These are phyloP conservation scores for Leccinum barrowsii DNA, from an alignment of 768 basidiomycete genomes.

Conservation along the genomic window DNA sequence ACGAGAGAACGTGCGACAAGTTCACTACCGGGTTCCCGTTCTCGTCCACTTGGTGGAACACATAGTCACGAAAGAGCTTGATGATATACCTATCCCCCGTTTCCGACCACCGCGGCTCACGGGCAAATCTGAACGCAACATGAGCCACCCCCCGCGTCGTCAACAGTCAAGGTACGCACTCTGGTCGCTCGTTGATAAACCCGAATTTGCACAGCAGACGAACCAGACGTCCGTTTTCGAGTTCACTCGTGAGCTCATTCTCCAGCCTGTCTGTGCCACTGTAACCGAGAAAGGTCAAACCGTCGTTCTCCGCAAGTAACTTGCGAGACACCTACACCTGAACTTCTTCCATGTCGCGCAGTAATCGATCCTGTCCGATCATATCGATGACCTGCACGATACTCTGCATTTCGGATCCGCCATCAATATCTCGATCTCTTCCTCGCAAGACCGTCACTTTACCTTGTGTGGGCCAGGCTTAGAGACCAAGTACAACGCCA, in stretches of 20 bases:
- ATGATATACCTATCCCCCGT: slow-evolving; percentile 97
- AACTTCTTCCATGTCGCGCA: slow-evolving; percentile 80
- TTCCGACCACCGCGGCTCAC: slow-evolving; percentile 95
- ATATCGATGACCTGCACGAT: slow-evolving; percentile 81
- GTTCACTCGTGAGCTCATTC: slow-evolving; percentile 76
- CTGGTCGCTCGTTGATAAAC: slow-evolving; percentile 99
- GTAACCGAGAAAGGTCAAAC: slow-evolving; percentile 2
- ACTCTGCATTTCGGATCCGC: slow-evolving; percentile 38
- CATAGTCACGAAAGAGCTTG: slow-evolving; percentile 96
- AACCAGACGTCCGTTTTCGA: slow-evolving; percentile 92
- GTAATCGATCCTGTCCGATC: slow-evolving; percentile 61
- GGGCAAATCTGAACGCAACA: slow-evolving; percentile 72
- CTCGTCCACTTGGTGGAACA: slow-evolving; percentile 97
- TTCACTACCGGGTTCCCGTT: slow-evolving; percentile 86
- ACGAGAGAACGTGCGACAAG: slow-evolving; percentile 84
- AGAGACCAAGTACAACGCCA: slow-evolving; percentile 71
- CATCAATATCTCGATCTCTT: not conserved
- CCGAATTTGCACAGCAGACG: slow-evolving; percentile 90
- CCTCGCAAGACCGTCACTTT: not conserved
- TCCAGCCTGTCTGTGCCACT: slow-evolving; percentile 84
- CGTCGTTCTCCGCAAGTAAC: not conserved
- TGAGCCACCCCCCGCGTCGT: not conserved
- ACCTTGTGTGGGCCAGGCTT: slow-evolving; percentile 70
- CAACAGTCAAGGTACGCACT: slow-evolving; percentile 52
- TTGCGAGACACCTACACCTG: slow-evolving; percentile 51